These are phyloP conservation scores for Stagonosporopsis chrysanthemi DNA, from an alignment of 2,329 filamentous ascomycete genomes.

Conservation along the genomic window DNA sequence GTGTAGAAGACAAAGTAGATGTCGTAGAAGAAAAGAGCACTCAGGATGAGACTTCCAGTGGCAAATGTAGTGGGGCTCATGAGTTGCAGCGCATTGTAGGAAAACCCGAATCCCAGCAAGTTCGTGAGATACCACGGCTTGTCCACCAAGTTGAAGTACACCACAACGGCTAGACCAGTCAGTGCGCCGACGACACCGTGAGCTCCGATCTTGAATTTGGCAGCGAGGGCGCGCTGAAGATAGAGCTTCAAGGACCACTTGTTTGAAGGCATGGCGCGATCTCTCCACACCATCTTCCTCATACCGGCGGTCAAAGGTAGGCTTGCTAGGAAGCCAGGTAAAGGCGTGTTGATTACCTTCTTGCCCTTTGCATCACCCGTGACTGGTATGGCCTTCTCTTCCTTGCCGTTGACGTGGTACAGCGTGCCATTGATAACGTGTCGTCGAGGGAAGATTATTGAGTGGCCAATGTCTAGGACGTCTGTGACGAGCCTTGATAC, in stretches of 20 bases:
- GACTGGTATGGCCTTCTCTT: constrained; percentile 47
- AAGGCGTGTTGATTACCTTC: constrained; percentile 52
- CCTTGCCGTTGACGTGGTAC: constrained; percentile 56
- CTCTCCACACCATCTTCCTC: constrained; percentile 61
- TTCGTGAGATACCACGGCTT: constrained; percentile 81
- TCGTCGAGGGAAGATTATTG: constrained; percentile 75
- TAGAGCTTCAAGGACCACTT: constrained; percentile 61
- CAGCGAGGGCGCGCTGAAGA: constrained; percentile 60
- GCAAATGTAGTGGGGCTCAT: constrained; percentile 89
- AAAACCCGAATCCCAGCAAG: constrained; percentile 84
- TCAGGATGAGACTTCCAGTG: constrained; percentile 79
- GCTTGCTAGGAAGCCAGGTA: constrained; percentile 59
- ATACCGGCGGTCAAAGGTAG: constrained; percentile 55
- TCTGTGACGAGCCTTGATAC: constrained; percentile 79
- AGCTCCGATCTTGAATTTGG: constrained; percentile 60
- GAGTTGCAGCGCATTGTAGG: constrained; percentile 80
- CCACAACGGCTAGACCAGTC: constrained; percentile 62
- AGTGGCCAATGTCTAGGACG: constrained; percentile 67
- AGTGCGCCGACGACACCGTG: constrained; percentile 65
- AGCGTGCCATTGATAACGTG: constrained; percentile 64
- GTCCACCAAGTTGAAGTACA: constrained; percentile 69
- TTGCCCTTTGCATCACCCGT: constrained; percentile 34
- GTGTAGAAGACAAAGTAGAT: constrained; percentile 92
- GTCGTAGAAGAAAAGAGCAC: constrained; percentile 90
- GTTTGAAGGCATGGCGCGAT: constrained; percentile 57